phyloP scores from a whole-genome alignment of 331 rosid species.

The Saraca asoca region DNA sequence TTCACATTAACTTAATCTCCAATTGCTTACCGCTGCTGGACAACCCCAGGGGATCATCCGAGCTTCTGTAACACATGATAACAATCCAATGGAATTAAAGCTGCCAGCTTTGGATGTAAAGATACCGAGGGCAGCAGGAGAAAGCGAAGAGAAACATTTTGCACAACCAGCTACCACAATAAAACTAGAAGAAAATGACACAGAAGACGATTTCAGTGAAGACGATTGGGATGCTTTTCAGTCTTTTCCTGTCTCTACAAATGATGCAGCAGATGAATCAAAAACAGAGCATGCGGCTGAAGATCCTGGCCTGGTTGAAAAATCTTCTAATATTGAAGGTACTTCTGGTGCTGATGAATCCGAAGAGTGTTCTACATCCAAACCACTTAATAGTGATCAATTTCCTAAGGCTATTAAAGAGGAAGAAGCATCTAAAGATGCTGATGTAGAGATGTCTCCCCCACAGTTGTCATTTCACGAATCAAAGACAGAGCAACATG shows the following conservation, averaged over 20 bases:
- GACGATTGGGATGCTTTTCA: conserved; percentile 97
- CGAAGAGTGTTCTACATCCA: conserved; percentile 42
- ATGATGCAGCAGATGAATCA: conserved; percentile 49
- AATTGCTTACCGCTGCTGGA: conserved; percentile 15
- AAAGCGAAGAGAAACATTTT: conserved; percentile 46
- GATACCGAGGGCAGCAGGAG: conserved; percentile 51
- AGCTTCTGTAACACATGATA: conserved; percentile 80
- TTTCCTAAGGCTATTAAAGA: conserved; percentile 42
- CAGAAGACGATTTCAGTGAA: conserved; percentile 60
- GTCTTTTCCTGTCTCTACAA: conserved; percentile 75
- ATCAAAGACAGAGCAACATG: conserved; percentile 30
- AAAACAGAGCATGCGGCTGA: conserved; percentile 39
- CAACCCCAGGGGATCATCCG: conserved; percentile 71
- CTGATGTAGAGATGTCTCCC: conserved; percentile 21
- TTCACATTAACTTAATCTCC: conserved; percentile 11
- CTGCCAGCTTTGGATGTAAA: conserved; percentile 67
- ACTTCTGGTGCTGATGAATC: conserved; percentile 32
- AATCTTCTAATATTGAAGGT: conserved; percentile 38
- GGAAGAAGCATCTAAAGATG: conserved; percentile 26
- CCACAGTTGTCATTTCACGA: conserved; percentile 4
- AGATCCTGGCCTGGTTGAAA: conserved; percentile 41
- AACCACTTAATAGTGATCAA: conserved; percentile 35
- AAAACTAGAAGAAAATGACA: conserved; percentile 29
- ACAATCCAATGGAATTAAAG: conserved; percentile 49
- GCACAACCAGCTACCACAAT: conserved; percentile 31